Percentiles rank a stretch among this genome's conserved stretches.
These are phyloP conservation scores for Ophiostoma sp. DNA, from an alignment of 2,329 filamentous ascomycete species.

Conservation along the genomic window DNA sequence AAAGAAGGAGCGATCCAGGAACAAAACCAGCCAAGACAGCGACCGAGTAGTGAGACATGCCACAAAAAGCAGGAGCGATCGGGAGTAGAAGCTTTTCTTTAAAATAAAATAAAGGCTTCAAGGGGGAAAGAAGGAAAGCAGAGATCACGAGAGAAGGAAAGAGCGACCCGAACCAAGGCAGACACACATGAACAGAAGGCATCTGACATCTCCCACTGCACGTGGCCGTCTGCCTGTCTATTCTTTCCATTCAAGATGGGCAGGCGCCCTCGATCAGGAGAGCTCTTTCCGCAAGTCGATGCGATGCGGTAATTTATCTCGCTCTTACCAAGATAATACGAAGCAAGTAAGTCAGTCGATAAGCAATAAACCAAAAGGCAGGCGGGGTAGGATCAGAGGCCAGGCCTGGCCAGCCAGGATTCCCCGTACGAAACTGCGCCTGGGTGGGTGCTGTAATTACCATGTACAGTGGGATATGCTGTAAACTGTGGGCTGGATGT, in stretches of 20 bases:
- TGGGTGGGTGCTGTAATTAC: background rate
- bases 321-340: background rate
- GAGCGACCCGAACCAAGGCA: background rate
- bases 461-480: background rate
- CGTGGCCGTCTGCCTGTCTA: background rate
- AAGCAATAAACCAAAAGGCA: background rate
- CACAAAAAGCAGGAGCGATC: conserved; percentile 5
- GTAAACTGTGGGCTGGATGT: background rate
- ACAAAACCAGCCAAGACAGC: background rate
- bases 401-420: background rate
- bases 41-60: background rate
- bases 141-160: background rate
- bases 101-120: background rate
- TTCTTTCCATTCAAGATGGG: background rate
- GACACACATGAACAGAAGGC: background rate
- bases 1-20: conserved; percentile 11
- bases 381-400: background rate
- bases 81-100: background rate
- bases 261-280: background rate
- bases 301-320: background rate
- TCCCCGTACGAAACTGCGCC: conserved; percentile 2
- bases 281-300: background rate
- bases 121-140: background rate
- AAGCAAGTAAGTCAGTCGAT: background rate
- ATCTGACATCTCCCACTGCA: background rate